These are phyloP conservation scores for Plenodomus biglobosus DNA, from an alignment of 2,329 filamentous ascomycete species.

Conservation along the genomic window DNA sequence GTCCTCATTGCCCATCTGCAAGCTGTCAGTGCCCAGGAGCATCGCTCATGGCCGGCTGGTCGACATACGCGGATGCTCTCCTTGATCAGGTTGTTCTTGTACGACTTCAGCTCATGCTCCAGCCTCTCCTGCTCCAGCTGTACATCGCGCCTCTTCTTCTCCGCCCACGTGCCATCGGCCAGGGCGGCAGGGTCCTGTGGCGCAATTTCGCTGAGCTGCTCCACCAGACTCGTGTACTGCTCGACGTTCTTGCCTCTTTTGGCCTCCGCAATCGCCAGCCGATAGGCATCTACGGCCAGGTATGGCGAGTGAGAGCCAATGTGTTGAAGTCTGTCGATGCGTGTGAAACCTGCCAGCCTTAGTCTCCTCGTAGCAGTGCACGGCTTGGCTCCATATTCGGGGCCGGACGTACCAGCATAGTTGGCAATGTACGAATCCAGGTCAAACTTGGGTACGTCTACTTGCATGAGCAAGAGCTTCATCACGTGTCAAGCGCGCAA, in stretches of 20 bases:
- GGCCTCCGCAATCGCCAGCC: constrained; percentile 72
- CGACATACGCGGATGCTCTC: constrained; percentile 83
- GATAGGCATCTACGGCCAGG: constrained; percentile 78
- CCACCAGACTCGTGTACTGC: constrained; percentile 69
- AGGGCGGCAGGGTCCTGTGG: constrained; percentile 68
- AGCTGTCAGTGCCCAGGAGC: constrained; percentile 1
- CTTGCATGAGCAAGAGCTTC: neutral
- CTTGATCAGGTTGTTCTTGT: constrained; percentile 96
- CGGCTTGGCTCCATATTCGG: too few species aligned
- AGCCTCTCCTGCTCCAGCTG: constrained; percentile 72
- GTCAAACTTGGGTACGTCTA: constrained; percentile 84
- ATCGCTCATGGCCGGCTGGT: neutral
- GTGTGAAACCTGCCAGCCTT: constrained; percentile 66
- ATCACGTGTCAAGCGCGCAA: neutral
- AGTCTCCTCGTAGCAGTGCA: too few species aligned
- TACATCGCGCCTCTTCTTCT: constrained; percentile 66
- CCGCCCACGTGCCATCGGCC: constrained; percentile 74
- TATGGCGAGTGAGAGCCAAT: constrained; percentile 78
- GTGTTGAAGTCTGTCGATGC: constrained; percentile 75
- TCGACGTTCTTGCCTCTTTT: constrained; percentile 73
- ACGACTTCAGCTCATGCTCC: constrained; percentile 82
- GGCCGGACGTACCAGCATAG: constrained; percentile 69
- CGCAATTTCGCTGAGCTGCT: constrained; percentile 63
- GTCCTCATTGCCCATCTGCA: constrained; percentile 91
- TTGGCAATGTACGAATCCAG: constrained; percentile 88